A percentile compares a stretch with the other conserved stretches of the same genome.
phyloP scores from a whole-genome alignment of 2,329 filamentous ascomycete genomes.

The Furcasterigmium furcatum region DNA sequence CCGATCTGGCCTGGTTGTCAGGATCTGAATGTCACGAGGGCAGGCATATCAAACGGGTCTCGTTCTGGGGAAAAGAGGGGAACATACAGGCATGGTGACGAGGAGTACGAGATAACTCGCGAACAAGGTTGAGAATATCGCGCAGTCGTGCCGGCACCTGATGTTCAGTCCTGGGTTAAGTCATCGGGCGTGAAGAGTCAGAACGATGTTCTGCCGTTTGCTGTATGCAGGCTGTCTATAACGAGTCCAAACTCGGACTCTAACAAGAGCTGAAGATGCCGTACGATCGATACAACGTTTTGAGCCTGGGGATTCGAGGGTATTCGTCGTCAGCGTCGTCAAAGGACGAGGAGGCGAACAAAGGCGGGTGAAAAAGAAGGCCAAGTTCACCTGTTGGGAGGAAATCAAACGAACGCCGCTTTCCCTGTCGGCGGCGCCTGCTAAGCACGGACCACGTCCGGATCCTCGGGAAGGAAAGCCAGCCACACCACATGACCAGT shows the following conservation, averaged over 20 bases:
- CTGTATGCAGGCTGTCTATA: no score
- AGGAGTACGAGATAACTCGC: not conserved
- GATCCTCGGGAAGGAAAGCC: no score
- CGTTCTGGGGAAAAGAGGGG: no score
- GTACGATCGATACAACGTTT: no score
- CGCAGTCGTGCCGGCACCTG: slow-evolving; percentile 2
- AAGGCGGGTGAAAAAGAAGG: slow-evolving; percentile 5
- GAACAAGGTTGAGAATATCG: not conserved
- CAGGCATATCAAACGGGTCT: not conserved
- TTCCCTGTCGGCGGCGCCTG: no score
- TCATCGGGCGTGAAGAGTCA: not conserved
- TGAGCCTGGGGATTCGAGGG: no score
- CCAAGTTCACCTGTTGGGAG: slow-evolving; percentile 13
- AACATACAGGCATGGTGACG: slow-evolving; percentile 15
- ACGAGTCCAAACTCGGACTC: no score
- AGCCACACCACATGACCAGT: not conserved
- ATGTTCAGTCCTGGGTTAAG: not conserved
- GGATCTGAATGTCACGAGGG: no score
- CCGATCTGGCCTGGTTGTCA: slow-evolving; percentile 31
- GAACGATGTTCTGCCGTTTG: no score
- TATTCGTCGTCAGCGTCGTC: slow-evolving; percentile 4
- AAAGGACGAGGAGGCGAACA: slow-evolving; percentile 1
- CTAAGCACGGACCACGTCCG: no score
- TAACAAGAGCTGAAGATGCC: no score
- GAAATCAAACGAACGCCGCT: slow-evolving; percentile 6